Percentiles rank a stretch among this genome's conserved stretches.
Conservation (phyloP, 2,329 filamentous ascomycete species). For the Penicillium hesseltinei region DNA sequence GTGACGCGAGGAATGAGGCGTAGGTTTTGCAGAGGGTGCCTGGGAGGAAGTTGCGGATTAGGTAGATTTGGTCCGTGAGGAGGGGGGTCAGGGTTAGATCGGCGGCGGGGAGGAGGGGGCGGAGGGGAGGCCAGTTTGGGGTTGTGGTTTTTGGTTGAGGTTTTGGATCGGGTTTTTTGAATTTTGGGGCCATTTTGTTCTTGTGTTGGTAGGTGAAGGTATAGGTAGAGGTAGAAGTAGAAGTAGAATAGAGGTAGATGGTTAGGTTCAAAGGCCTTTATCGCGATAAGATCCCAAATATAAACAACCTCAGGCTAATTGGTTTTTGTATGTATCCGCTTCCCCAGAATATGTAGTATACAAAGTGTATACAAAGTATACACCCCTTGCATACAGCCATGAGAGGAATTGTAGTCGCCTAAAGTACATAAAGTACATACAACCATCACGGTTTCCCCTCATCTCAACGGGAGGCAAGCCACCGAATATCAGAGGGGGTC, state of each 20-base stretch:
- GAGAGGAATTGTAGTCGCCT: not conserved
- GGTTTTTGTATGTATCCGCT: not conserved
- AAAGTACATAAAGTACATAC: not conserved
- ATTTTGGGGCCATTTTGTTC: slow-evolving; percentile 16
- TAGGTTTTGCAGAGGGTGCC: slow-evolving; percentile 72
- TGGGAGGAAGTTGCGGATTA: slow-evolving; percentile 73
- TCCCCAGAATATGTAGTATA: not conserved
- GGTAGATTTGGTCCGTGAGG: slow-evolving; percentile 66
- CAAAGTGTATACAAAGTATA: no score
- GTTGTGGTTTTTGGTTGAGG: slow-evolving; percentile 23
- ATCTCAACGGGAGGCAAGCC: slow-evolving; percentile 15
- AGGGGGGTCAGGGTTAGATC: slow-evolving; percentile 61
- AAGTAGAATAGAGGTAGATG: not conserved
- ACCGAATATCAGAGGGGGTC: slow-evolving; percentile 14
- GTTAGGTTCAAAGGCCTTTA: not conserved
- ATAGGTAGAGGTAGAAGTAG: not conserved
- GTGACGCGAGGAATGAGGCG: slow-evolving; percentile 66
- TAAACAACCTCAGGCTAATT: not conserved
- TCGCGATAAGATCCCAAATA: slow-evolving; percentile 1
- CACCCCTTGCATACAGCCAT: not conserved
- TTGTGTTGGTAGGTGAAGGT: not conserved
- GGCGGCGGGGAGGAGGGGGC: slow-evolving; percentile 64
- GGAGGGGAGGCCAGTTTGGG: slow-evolving; percentile 70
- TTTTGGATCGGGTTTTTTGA: slow-evolving; percentile 19
- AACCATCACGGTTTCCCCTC: not conserved